phyloP scores from a whole-genome alignment of 805 yeast genomes.

The Maudiozyma saulgeensis region DNA sequence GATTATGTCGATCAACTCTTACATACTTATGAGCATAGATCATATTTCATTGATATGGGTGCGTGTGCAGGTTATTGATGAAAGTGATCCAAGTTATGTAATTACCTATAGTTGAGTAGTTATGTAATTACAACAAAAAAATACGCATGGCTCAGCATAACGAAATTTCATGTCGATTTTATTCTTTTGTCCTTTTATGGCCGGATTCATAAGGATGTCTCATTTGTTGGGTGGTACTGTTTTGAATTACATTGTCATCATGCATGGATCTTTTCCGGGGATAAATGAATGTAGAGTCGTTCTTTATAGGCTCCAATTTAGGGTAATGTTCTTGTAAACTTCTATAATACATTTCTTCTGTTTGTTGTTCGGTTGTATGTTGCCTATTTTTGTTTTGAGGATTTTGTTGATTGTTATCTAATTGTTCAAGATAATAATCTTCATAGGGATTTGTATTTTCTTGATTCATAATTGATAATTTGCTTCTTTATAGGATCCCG shows the following conservation, averaged over 20 bases:
- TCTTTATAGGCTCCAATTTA: slow-evolving; percentile 5
- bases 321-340: slow-evolving; percentile 8
- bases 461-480: slow-evolving; percentile 1
- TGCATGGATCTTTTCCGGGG: slow-evolving; percentile 2
- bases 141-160: too few relatives aligned
- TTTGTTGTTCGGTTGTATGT: background rate
- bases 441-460: slow-evolving; percentile 7
- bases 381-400: background rate
- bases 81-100: background rate
- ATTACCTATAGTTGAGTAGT: background rate
- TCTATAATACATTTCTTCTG: slow-evolving; percentile 7
- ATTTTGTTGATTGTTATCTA: background rate
- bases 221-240: background rate
- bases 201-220: background rate
- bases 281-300: background rate
- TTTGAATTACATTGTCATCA: background rate
- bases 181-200: background rate
- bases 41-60: slow-evolving; percentile 29
- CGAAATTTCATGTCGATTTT: background rate
- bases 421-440: slow-evolving; percentile 5
- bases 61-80: slow-evolving; percentile 22
- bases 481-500: too few relatives aligned
- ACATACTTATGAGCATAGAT: slow-evolving; percentile 32
- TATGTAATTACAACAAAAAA: too few relatives aligned
- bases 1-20: slow-evolving; percentile 10